phyloP scores from a whole-genome alignment of 1,284 basidiomycete genomes.

The Tausonia pullulans region DNA sequence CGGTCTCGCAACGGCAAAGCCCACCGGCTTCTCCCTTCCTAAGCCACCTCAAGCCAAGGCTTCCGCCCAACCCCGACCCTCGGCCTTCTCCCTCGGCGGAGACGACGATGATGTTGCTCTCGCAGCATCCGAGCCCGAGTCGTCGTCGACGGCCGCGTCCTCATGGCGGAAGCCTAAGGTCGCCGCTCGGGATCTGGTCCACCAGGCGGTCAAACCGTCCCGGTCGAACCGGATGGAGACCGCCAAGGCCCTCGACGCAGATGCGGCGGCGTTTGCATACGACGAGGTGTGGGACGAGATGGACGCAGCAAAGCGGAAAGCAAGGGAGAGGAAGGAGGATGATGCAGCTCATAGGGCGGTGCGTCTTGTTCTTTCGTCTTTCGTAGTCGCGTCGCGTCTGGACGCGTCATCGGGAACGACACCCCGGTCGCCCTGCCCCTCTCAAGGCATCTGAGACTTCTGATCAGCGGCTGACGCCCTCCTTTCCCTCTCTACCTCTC shows the following conservation, averaged over 20 bases:
- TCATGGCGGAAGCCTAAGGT: conserved; percentile 15
- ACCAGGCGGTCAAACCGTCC: conserved; percentile 21
- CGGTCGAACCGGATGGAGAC: conserved; percentile 29
- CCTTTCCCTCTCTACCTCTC: conserved; percentile 18
- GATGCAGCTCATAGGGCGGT: conserved; percentile 66
- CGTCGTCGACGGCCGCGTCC: conserved; percentile 4
- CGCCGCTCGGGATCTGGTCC: conserved; percentile 14
- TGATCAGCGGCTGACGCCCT: conserved; percentile 11
- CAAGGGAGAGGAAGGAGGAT: conserved; percentile 59
- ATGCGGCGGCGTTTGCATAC: conserved; percentile 83
- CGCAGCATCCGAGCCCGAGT: not conserved
- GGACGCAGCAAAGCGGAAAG: conserved; percentile 65
- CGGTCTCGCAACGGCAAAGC: too few relatives aligned
- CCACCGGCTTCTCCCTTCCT: not conserved
- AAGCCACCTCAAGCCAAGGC: conserved; percentile 6
- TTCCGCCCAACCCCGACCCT: not conserved
- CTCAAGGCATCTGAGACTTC: not conserved
- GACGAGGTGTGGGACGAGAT: conserved; percentile 94
- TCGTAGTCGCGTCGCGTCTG: not conserved
- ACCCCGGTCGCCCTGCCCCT: too few relatives aligned
- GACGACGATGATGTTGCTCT: conserved; percentile 23
- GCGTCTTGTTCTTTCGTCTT: conserved; percentile 20
- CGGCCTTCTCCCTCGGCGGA: conserved; percentile 15
- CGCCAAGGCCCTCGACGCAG: conserved; percentile 65
- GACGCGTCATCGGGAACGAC: not conserved